Evolutionary conservation across 1,284 basidiomycete species (phyloP).

Genomic region (Apiotrichum sp.): DNA sequence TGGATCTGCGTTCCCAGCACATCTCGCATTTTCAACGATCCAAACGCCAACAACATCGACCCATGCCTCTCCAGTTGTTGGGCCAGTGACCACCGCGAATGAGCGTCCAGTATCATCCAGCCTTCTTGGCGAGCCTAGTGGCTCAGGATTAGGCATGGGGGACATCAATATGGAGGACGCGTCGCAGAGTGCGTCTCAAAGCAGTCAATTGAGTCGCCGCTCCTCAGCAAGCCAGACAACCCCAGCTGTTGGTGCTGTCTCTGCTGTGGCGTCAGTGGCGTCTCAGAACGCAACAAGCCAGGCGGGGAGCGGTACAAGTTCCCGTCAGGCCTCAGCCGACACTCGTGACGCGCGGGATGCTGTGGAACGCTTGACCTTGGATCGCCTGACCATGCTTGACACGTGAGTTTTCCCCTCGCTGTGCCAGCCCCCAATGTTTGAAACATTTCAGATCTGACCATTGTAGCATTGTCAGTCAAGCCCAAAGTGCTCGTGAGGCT

Average conservation of each 20-base stretch:
- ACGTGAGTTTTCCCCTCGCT: conserved; percentile 22
- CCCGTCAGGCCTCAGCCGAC: background rate
- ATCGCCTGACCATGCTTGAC: conserved; percentile 32
- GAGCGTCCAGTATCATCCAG: background rate
- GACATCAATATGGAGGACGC: conserved; percentile 36
- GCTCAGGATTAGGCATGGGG: conserved; percentile 10
- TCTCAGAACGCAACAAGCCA: background rate
- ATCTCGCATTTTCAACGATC: conserved; percentile 31
- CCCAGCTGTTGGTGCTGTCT: background rate
- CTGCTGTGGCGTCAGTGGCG: conserved; percentile 5
- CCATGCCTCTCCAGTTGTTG: conserved; percentile 1
- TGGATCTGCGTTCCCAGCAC: conserved; percentile 28
- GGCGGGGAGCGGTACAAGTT: background rate
- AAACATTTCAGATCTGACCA: background rate
- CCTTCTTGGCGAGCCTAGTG: background rate
- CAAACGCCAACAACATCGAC: conserved; percentile 12
- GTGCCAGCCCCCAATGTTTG: background rate
- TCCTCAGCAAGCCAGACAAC: conserved; percentile 10
- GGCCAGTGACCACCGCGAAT: background rate
- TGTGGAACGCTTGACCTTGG: conserved; percentile 13
- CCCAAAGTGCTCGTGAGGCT: conserved; percentile 35
- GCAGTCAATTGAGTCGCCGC: conserved; percentile 11
- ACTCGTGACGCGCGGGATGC: background rate
- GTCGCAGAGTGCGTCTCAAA: conserved; percentile 8
- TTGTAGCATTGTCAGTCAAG: conserved; percentile 34